These are phyloP conservation scores for Streptanthus diversifolius DNA, from an alignment of 345 rosid genomes.

Conservation along the genomic window DNA sequence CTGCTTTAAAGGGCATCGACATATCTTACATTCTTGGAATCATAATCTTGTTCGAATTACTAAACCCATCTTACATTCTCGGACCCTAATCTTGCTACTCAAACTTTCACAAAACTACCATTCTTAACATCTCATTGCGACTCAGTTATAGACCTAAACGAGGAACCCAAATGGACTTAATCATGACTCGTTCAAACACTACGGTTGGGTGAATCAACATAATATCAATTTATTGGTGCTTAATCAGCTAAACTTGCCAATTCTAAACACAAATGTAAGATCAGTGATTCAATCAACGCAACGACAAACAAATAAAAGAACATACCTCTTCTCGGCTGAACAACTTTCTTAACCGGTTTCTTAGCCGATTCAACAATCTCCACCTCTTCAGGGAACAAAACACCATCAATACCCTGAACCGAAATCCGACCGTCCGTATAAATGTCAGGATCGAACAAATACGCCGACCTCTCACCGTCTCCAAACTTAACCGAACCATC, in stretches of 20 bases:
- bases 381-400: conserved; percentile 52
- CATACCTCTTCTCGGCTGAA: conserved; percentile 82
- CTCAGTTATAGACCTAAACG: background rate
- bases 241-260: conserved; percentile 6
- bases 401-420: conserved; percentile 76
- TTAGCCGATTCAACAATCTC: conserved; percentile 30
- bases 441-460: conserved; percentile 88
- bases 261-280: background rate
- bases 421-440: conserved; percentile 76
- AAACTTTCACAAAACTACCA: conserved; percentile 1
- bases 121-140: background rate
- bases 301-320: background rate
- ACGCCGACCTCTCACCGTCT: conserved; percentile 61
- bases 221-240: background rate
- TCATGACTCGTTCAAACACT: background rate
- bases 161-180: background rate
- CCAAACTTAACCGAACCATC: conserved; percentile 97
- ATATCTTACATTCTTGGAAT: background rate
- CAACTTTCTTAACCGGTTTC: conserved; percentile 53
- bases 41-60: background rate
- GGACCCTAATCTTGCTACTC: background rate
- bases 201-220: background rate
- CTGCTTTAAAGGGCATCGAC: background rate
- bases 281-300: too few relatives aligned
- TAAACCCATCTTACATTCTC: background rate